Evolutionary conservation across 192 early-diverging fungal genomes (phyloP), one percentile per base, ranked within the genome.

Genomic region (Irineochytrium annulatum): DNA sequence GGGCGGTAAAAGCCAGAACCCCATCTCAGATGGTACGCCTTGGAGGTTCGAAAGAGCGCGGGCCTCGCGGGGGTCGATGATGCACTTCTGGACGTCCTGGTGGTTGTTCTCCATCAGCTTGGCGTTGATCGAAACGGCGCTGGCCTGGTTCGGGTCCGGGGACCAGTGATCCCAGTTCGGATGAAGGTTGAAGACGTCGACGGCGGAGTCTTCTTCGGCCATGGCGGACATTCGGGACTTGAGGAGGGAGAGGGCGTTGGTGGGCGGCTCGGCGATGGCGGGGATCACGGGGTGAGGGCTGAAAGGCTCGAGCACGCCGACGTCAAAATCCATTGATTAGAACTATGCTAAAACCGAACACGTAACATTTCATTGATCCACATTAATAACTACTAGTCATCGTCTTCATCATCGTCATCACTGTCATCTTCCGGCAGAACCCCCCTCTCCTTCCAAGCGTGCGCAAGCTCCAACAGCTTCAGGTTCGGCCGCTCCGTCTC

Each of bases 381-480:
- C n/a, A n/a, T n/a, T n/a, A n/a, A n/a, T n/a, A n/a, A n/a, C n/a
- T n/a, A n/a, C 29, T 71, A 52, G 14, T 52, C 52, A 28, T 59
- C 68, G 43, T 45, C 51, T 0, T 62, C 57, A 34, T 64, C 65
- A 19, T 68, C 63, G 43, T 57, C 55, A 27, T 74, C 67, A 46
- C 67, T 57, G 43, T 59, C 67, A 17, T 20, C 43, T 19, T 59
- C 55, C 8, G 32, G 11, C 43, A 54, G 22, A 33, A 59, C 53
- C 49, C 39, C 31, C 67, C 67, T 72, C 34, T 63, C 43, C 48
- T 72, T 72, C 49, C 61, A 64, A 61, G 87, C 75, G 52, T 95
- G 91, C 5, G 93, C 95, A 79, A 90, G 86, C 63, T 85, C 86
- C 62, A 98, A 78, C 28, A 99, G 75, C 73, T 94, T 98, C 60